phyloP scores from a whole-genome alignment of 257 asterid species.

The Voacanga thouarsii region DNA sequence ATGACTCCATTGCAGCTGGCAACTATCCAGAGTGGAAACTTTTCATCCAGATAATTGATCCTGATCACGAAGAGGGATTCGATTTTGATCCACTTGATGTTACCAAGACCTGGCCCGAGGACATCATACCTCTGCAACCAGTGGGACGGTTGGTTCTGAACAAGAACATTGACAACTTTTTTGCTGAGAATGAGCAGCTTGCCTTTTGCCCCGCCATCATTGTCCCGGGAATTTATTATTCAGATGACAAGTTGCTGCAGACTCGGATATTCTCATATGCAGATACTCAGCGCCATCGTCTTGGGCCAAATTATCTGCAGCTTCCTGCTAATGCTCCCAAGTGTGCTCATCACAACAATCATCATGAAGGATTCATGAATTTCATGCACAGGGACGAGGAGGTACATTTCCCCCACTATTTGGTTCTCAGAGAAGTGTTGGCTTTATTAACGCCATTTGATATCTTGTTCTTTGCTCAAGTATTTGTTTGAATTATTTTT shows the following conservation, averaged over 20 bases:
- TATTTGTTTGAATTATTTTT: background rate
- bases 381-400: constrained; percentile 55
- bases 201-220: constrained; percentile 51
- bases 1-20: constrained; percentile 82
- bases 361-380: constrained; percentile 50
- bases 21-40: constrained; percentile 98
- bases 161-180: constrained; percentile 82
- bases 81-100: constrained; percentile 96
- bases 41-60: constrained; percentile 83
- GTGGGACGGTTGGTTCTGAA: constrained; percentile 94
- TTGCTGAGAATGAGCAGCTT: constrained; percentile 52
- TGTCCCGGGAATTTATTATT: constrained; percentile 46
- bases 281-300: constrained; percentile 52
- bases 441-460: background rate
- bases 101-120: constrained; percentile 97
- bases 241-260: constrained; percentile 51
- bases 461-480: background rate
- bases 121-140: constrained; percentile 86
- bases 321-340: constrained; percentile 55
- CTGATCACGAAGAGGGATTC: constrained; percentile 73
- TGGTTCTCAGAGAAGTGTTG: background rate
- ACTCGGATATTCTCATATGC: constrained; percentile 42
- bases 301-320: constrained; percentile 55
- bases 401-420: constrained; percentile 24
- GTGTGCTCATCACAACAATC: constrained; percentile 49